Evolutionary conservation across 371 early-diverging fungal genomes (phyloP).

Genomic region (Zopfochytrium polystomum): DNA sequence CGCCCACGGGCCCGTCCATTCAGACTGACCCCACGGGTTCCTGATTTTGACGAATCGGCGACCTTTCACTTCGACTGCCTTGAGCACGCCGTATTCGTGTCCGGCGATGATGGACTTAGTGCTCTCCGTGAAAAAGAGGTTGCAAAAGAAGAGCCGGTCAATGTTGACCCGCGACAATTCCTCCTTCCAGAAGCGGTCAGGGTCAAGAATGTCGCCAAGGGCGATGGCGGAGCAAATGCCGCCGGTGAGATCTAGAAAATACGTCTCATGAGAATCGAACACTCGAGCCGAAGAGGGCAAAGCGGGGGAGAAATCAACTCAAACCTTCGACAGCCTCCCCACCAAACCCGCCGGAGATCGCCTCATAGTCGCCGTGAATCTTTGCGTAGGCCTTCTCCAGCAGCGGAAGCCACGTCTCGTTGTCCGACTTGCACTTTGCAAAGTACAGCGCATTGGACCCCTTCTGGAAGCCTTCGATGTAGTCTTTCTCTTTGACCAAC

Average conservation of each 20-base stretch:
- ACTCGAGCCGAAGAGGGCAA: too few relatives aligned
- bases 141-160: slow-evolving; percentile 26
- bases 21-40: slow-evolving; percentile 34
- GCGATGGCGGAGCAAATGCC: slow-evolving; percentile 38
- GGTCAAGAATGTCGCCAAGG: slow-evolving; percentile 46
- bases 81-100: slow-evolving; percentile 46
- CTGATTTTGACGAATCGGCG: slow-evolving; percentile 21
- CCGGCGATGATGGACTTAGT: slow-evolving; percentile 31
- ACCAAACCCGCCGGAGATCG: slow-evolving; percentile 25
- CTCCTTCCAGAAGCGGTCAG: slow-evolving; percentile 48
- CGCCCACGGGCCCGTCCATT: slow-evolving; percentile 33
- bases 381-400: slow-evolving; percentile 45
- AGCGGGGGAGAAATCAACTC: too few relatives aligned
- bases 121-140: too few relatives aligned
- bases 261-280: too few relatives aligned
- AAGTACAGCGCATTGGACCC: slow-evolving; percentile 26
- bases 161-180: slow-evolving; percentile 42
- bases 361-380: slow-evolving; percentile 33
- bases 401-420: slow-evolving; percentile 42
- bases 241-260: too few relatives aligned
- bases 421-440: slow-evolving; percentile 12
- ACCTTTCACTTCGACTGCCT: slow-evolving; percentile 30
- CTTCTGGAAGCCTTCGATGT: slow-evolving; percentile 4
- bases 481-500: slow-evolving; percentile 9
- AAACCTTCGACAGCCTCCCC: slow-evolving; percentile 35